These are phyloP conservation scores for Leptodermis oblonga DNA, from an alignment of 257 asterid genomes.

Conservation along the genomic window DNA sequence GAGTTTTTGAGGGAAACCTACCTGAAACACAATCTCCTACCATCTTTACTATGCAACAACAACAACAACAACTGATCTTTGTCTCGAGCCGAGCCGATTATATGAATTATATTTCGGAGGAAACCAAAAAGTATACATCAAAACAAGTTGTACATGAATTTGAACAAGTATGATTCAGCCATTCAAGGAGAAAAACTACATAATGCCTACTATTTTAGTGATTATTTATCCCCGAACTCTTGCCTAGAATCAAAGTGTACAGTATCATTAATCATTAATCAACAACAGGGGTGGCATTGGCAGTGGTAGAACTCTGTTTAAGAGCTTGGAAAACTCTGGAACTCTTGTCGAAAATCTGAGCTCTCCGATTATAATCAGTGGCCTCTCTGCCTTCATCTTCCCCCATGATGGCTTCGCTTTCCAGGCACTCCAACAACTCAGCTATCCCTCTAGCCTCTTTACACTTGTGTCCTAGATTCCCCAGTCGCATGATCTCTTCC, in stretches of 20 bases:
- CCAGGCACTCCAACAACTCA: conserved; percentile 73
- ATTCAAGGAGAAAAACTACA: no score
- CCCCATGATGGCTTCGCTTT: conserved; percentile 87
- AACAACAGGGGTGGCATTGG: neutral
- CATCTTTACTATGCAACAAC: no score
- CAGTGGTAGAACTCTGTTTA: conserved; percentile 29
- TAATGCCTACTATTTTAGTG: neutral
- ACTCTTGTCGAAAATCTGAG: conserved; percentile 63
- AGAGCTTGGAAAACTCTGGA: conserved; percentile 71
- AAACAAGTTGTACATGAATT: no score
- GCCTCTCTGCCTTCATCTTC: conserved; percentile 73
- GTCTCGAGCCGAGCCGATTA: no score
- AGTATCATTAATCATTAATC: neutral
- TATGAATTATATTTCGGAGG: no score
- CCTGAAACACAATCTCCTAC: no score
- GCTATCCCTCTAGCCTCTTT: conserved; percentile 35
- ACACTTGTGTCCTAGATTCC: conserved; percentile 33
- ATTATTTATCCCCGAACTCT: no score
- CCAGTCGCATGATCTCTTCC: conserved; percentile 38
- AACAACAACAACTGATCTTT: no score
- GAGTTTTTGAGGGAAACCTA: no score
- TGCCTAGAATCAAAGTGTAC: neutral
- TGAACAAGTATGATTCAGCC: no score
- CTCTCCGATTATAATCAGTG: conserved; percentile 68
- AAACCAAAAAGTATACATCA: no score